Conservation (phyloP, 2,329 filamentous ascomycete genomes). For the Fusarium sambucinum region DNA sequence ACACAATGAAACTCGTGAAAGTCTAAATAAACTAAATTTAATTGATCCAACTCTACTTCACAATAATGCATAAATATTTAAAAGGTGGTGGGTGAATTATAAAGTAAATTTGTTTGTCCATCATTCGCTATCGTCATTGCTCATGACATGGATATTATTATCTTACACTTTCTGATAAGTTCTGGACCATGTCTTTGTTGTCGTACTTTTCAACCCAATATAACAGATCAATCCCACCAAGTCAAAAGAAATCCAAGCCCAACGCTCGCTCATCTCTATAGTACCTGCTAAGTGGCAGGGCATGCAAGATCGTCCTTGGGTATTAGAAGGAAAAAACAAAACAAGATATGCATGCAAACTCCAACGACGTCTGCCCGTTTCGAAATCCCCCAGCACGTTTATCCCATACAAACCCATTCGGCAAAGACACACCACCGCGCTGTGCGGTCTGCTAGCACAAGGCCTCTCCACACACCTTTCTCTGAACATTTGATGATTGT, state of each 20-base stretch:
- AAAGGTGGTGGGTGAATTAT: slow-evolving; percentile 1
- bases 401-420: slow-evolving; percentile 77
- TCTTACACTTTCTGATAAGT: slow-evolving; percentile 28
- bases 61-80: neutral
- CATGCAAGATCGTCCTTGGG: slow-evolving; percentile 45
- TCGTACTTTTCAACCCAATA: slow-evolving; percentile 37
- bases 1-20: neutral
- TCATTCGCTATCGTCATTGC: slow-evolving; percentile 31
- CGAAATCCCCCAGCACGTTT: slow-evolving; percentile 19
- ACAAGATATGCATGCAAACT: slow-evolving; percentile 41
- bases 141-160: slow-evolving; percentile 38
- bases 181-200: slow-evolving; percentile 27
- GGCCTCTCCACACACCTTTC: slow-evolving; percentile 81
- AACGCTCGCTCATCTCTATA: slow-evolving; percentile 37
- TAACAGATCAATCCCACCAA: slow-evolving; percentile 25
- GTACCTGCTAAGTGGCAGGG: slow-evolving; percentile 39
- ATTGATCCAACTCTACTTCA: neutral
- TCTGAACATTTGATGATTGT: slow-evolving; percentile 93
- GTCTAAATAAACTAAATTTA: neutral
- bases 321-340: slow-evolving; percentile 42
- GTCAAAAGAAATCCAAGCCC: slow-evolving; percentile 31
- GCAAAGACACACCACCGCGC: slow-evolving; percentile 94
- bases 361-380: slow-evolving; percentile 27
- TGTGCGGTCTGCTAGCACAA: slow-evolving; percentile 85
- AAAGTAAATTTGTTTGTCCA: slow-evolving; percentile 15